Evolutionary conservation across 345 rosid species (phyloP), one percentile per base, ranked within the genome.

Genomic region (Cardamine occulta): DNA sequence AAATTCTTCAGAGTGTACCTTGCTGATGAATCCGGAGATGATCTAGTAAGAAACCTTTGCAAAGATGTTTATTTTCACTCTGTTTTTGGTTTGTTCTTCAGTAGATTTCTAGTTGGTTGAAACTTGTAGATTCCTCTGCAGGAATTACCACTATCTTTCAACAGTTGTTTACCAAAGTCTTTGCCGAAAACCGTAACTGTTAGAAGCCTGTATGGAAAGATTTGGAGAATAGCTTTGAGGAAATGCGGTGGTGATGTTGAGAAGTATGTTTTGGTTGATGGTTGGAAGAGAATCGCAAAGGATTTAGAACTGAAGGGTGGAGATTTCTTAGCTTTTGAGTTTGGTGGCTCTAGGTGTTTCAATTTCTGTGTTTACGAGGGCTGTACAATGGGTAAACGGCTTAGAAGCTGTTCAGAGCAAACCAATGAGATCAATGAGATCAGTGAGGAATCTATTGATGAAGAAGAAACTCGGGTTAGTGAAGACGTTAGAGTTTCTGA

Each of bases 271-370:
- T 5, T 69, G 44, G 74, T 69, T 26, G 3, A 56, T 42, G 73
- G 74, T 0, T 69, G 74, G 74, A 69, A 69, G 54, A 69, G 54
- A 26, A 56, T 56, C 17, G 54, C 6, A 7, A 44, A 42, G 54
- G 54, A 40, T 3, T 44, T 40, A 18, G 21, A 10, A 28, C 13
- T 69, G 2, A 42, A 29, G 6, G 32, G 28, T 17, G 58, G 75
- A 60, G 75, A 71, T 6, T 71, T 71, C 48, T 48, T 71, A 1
- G 47, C 1, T n/a, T 48, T 71, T 17, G 75, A 71, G 49, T 71
- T 71, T 35, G 75, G 60, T 48, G 75, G 75, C 24, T 71, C 35
- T 42, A 3, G 3, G 4, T n/a, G 2, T 17, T 71, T 71, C 67
- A 47, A 37, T 14, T 72, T 72, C 53, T 72, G 76, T 14, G 42